phyloP scores from a whole-genome alignment of 108 stramenopile species.

The Cyclostephanos invisitatus region DNA sequence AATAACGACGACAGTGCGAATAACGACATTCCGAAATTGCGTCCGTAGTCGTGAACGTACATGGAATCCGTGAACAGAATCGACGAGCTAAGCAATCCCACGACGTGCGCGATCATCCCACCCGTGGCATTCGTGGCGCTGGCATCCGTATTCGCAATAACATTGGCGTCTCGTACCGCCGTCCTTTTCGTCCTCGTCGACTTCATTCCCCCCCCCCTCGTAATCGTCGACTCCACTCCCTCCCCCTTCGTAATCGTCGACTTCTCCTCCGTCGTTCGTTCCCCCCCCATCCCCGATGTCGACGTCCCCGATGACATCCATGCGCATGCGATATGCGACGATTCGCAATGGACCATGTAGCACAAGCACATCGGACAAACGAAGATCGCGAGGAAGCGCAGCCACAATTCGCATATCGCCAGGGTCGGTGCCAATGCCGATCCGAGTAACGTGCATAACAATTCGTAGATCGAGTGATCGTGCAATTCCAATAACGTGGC shows the following conservation, averaged over 20 bases:
- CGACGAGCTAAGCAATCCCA: slow-evolving; percentile 58
- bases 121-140: no score
- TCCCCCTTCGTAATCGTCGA: not conserved
- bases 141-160: no score
- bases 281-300: not conserved
- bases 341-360: slow-evolving; percentile 18
- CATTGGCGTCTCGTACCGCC: no score
- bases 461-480: slow-evolving; percentile 27
- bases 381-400: slow-evolving; percentile 61
- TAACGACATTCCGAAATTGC: slow-evolving; percentile 46
- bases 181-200: not conserved
- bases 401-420: slow-evolving; percentile 84
- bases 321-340: no score
- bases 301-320: not conserved
- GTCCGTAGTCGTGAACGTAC: slow-evolving; percentile 68
- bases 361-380: slow-evolving; percentile 45
- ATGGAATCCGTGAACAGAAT: slow-evolving; percentile 75
- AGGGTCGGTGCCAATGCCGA: slow-evolving; percentile 35
- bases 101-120: not conserved
- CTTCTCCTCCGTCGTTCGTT: not conserved
- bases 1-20: slow-evolving; percentile 24
- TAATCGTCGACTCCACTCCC: not conserved
- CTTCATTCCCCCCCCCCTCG: not conserved
- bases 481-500: slow-evolving; percentile 37
- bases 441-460: slow-evolving; percentile 12